Conservation (phyloP, 306 rosid genomes). For the Rosa chinensis region DNA sequence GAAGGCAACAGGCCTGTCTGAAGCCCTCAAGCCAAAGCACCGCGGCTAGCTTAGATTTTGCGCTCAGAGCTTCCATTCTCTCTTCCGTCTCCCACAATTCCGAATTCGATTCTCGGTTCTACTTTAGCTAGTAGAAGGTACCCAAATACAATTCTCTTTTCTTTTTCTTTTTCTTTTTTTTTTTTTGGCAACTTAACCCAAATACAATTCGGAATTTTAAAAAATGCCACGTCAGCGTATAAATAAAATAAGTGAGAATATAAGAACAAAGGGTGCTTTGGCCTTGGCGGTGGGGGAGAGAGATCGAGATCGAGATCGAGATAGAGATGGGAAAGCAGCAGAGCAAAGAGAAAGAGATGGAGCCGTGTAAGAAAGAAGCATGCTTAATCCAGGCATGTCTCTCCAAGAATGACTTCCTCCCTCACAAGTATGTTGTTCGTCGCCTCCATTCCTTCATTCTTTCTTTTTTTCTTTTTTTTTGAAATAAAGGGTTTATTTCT, state of each 20-base stretch:
- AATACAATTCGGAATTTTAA: no score
- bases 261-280: no score
- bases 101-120: no score
- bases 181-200: no score
- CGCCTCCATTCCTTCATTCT: not conserved
- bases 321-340: slow-evolving; percentile 45
- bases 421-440: slow-evolving; percentile 53
- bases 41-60: slow-evolving; percentile 34
- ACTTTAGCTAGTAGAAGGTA: no score
- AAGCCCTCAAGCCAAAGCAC: slow-evolving; percentile 71
- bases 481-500: no score
- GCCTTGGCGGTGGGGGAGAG: no score
- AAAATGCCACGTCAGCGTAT: no score
- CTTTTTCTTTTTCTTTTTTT: no score
- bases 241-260: no score
- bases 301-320: not conserved
- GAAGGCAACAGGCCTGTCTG: slow-evolving; percentile 79
- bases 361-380: slow-evolving; percentile 95
- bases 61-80: slow-evolving; percentile 22
- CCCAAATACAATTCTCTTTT: no score
- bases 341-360: slow-evolving; percentile 44
- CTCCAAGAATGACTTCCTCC: slow-evolving; percentile 71
- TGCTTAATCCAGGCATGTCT: slow-evolving; percentile 94
- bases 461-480: not conserved
- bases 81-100: no score